These are phyloP conservation scores for Petrea volubilis DNA, from an alignment of 257 asterid genomes.

Conservation along the genomic window DNA sequence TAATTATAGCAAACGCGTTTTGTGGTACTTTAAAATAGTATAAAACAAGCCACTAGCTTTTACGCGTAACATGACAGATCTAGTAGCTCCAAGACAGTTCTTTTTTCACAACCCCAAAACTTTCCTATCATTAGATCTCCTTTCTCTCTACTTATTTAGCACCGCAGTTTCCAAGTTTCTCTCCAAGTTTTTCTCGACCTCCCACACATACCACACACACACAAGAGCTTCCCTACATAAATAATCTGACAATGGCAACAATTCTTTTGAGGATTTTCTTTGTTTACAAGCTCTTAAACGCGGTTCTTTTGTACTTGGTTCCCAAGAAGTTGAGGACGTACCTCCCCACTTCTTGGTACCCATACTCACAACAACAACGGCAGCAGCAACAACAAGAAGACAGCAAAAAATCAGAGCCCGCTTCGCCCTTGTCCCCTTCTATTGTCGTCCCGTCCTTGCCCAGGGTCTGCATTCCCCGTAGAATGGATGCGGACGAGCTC, in stretches of 20 bases:
- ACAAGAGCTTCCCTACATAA: background rate
- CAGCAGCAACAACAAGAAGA: slow-evolving; percentile 9
- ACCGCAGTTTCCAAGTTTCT: slow-evolving; percentile 10
- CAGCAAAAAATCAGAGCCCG: slow-evolving; percentile 1
- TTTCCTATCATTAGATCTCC: no score
- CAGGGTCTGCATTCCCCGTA: background rate
- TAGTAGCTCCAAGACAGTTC: slow-evolving; percentile 21
- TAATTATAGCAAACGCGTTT: slow-evolving; percentile 47
- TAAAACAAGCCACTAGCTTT: slow-evolving; percentile 4
- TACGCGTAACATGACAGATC: slow-evolving; percentile 29
- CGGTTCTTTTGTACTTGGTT: slow-evolving; percentile 37
- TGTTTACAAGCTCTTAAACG: slow-evolving; percentile 41
- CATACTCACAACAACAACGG: slow-evolving; percentile 19
- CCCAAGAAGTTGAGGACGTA: slow-evolving; percentile 49
- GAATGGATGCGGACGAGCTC: slow-evolving; percentile 56
- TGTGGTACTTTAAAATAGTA: background rate
- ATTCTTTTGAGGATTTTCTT: slow-evolving; percentile 38
- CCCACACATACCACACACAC: slow-evolving; percentile 3
- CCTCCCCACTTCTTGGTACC: slow-evolving; percentile 50
- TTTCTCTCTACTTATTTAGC: slow-evolving; percentile 29
- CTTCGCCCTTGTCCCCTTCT: background rate
- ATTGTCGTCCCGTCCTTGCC: background rate
- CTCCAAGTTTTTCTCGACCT: slow-evolving; percentile 1
- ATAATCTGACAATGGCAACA: slow-evolving; percentile 34
- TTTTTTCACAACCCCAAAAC: slow-evolving; percentile 3